Conservation (phyloP, 2,329 filamentous ascomycete genomes). For the Alternaria brassicae region DNA sequence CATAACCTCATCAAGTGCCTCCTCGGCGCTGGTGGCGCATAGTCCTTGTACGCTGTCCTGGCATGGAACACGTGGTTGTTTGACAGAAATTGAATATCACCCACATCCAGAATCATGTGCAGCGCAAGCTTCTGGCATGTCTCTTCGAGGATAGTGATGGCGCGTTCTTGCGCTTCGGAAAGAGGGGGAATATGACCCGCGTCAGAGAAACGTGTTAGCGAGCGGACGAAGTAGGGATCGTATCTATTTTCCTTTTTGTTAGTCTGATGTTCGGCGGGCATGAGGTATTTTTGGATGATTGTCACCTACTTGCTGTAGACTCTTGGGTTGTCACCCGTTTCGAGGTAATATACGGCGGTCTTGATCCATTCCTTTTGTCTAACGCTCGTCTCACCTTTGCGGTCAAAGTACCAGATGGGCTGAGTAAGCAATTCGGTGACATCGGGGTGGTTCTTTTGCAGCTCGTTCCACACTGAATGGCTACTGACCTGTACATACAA, state of each 20-base stretch:
- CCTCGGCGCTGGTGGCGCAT: conserved; percentile 70
- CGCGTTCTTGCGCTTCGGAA: conserved; percentile 71
- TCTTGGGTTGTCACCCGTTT: conserved; percentile 69
- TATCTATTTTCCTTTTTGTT: conserved; percentile 56
- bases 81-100: conserved; percentile 86
- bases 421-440: conserved; percentile 76
- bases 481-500: conserved; percentile 56
- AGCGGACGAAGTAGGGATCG: conserved; percentile 88
- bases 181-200: conserved; percentile 75
- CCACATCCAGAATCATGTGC: conserved; percentile 86
- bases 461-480: conserved; percentile 81
- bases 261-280: neutral
- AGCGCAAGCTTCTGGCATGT: conserved; percentile 76
- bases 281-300: neutral
- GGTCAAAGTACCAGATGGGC: conserved; percentile 91
- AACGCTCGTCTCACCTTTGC: conserved; percentile 80
- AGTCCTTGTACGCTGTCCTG: conserved; percentile 78
- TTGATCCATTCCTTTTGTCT: conserved; percentile 79
- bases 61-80: conserved; percentile 84
- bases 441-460: conserved; percentile 77
- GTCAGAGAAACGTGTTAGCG: conserved; percentile 76
- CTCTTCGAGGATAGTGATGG: conserved; percentile 73
- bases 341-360: conserved; percentile 77
- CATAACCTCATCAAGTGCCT: conserved; percentile 84
- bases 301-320: conserved; percentile 75